Evolutionary conservation across 1,284 basidiomycete genomes (phyloP).

Genomic region (Earliella scabrosa): DNA sequence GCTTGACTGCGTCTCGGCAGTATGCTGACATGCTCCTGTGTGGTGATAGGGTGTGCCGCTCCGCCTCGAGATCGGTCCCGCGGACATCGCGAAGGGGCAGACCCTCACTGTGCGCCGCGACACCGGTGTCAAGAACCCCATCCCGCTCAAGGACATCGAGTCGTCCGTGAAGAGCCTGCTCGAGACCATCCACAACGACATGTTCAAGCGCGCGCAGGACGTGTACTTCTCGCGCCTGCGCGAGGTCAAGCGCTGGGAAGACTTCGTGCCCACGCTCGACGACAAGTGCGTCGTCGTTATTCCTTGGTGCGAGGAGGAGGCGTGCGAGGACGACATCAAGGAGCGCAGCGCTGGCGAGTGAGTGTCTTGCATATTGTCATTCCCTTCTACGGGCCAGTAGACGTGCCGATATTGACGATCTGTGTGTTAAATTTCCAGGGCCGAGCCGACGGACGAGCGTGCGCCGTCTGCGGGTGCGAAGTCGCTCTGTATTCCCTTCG

Average conservation of each 20-base stretch:
- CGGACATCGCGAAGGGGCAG: conserved; percentile 86
- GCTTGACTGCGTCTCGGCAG: too few species aligned
- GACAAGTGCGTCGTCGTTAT: conserved; percentile 88
- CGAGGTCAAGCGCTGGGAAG: conserved; percentile 85
- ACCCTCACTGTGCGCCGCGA: conserved; percentile 90
- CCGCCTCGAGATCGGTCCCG: conserved; percentile 95
- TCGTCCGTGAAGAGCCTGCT: conserved; percentile 69
- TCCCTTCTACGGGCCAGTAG: too few species aligned
- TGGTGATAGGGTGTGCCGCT: conserved; percentile 85
- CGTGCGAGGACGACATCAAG: conserved; percentile 99
- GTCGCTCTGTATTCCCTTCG: conserved; percentile 96
- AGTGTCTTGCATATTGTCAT: conserved; percentile 43
- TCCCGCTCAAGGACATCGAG: conserved; percentile 69
- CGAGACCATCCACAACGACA: conserved; percentile 87
- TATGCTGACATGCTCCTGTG: conserved; percentile 6
- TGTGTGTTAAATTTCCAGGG: too few species aligned
- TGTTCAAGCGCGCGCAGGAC: conserved; percentile 83
- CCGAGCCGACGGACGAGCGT: conserved; percentile 89
- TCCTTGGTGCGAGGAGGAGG: conserved; percentile 96
- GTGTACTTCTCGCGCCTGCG: conserved; percentile 79
- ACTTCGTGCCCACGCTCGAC: conserved; percentile 91
- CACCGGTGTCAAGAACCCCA: conserved; percentile 79
- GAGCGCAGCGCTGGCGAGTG: conserved; percentile 87
- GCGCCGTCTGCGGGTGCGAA: conserved; percentile 99
- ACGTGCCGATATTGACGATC: too few species aligned